Evolutionary conservation across 805 yeast genomes (phyloP), one percentile per base, ranked within the genome.

Genomic region (Trichomonascus vanleenenianus): DNA sequence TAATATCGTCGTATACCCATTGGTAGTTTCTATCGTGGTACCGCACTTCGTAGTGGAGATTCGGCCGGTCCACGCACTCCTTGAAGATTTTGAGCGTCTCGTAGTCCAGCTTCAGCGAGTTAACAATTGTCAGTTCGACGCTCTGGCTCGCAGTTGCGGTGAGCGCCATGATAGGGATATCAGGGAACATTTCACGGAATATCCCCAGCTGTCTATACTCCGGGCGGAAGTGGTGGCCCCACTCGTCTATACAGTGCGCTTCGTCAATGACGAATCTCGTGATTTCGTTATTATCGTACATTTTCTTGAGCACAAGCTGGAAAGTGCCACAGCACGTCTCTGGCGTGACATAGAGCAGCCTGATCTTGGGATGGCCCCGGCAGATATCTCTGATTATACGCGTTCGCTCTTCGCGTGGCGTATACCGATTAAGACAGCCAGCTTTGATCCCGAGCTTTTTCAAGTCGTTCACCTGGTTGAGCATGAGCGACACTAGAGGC

Each of bases 181-280:
- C 74, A 0, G 95, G 94, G 59, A 75, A 93, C 41, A 77, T 74
- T 15, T 67, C 63, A 57, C 87, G 87, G 63, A 93, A 85, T 52
- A 72, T 74, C 31, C 79, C 77, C 59, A 93, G 70, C 11, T 81
- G 83, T 56, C 88, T 85, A 66, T 93, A 93, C 63, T 91, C 97
- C 0, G 97, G 97, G 43, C 98, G 73, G 63, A 93, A 93, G 64
- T 93, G 97, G 64, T 93, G 98, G 16, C 98, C 98, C 98, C 98
- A 93, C 9, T 94, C 83, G 42, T 96, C 85, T 37, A 93, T 94
- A 72, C 98, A 93, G 66, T 93, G 98, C 0, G 98, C 98, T 60
- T 87, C 98, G 65, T 93, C 98, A 38, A 93, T 86, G 9, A 93
- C 96, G 33, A 93, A 74, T 44, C 97, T 70, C 0, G 96, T 95